These are phyloP conservation scores for Candida quercuum DNA, from an alignment of 805 yeast genomes.

Conservation along the genomic window DNA sequence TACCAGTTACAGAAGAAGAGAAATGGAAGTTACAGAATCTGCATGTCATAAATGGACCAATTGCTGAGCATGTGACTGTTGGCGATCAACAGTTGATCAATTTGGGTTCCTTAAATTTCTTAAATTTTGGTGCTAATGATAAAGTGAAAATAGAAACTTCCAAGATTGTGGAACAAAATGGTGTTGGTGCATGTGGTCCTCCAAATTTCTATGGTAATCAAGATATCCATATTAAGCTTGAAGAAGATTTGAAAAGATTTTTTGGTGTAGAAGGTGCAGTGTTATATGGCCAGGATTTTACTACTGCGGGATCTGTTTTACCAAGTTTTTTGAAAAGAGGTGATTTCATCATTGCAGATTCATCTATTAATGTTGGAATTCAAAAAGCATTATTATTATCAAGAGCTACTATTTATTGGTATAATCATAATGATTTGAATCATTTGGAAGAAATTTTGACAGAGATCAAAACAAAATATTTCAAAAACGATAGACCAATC, in stretches of 20 bases:
- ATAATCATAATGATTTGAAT: constrained; percentile 82
- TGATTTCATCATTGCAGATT: constrained; percentile 84
- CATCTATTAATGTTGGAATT: constrained; percentile 64
- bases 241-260: constrained; percentile 48
- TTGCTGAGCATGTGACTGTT: constrained; percentile 26
- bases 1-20: constrained; percentile 43
- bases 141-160: constrained; percentile 49
- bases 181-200: constrained; percentile 99
- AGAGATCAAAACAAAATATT: constrained; percentile 29
- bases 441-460: constrained; percentile 67
- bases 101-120: constrained; percentile 66
- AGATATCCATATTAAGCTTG: constrained; percentile 68
- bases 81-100: constrained; percentile 45
- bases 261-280: constrained; percentile 76
- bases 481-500: constrained; percentile 53
- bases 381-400: constrained; percentile 88
- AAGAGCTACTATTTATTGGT: constrained; percentile 71
- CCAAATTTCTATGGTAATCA: constrained; percentile 96
- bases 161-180: constrained; percentile 56
- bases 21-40: constrained; percentile 56
- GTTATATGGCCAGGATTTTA: constrained; percentile 88
- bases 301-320: constrained; percentile 79
- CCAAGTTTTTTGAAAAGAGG: constrained; percentile 96
- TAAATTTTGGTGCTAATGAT: constrained; percentile 50
- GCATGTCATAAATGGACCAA: constrained; percentile 58